These are phyloP conservation scores for Xylaria arbuscula DNA, from an alignment of 2,329 filamentous ascomycete genomes.

Conservation along the genomic window DNA sequence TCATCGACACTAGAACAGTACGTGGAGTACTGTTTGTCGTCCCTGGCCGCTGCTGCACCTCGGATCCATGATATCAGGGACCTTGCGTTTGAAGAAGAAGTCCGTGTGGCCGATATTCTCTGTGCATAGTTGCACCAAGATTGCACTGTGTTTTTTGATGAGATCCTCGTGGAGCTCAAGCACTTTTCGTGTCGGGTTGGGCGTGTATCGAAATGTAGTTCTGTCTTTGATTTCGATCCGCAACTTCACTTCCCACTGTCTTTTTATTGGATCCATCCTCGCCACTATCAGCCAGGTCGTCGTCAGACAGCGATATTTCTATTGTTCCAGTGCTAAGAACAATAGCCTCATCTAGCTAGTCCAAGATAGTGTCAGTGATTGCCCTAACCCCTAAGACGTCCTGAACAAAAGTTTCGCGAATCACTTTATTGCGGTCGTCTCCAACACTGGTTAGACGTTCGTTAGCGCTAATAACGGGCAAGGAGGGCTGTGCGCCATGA, in stretches of 20 bases:
- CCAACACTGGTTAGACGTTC: too few relatives aligned
- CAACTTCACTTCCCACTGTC: not conserved
- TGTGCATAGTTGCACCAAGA: conserved; percentile 16
- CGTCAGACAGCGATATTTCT: too few relatives aligned
- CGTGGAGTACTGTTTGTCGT: conserved; percentile 15
- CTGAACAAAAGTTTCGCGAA: too few relatives aligned
- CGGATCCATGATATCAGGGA: conserved; percentile 8
- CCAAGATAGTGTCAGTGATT: too few relatives aligned
- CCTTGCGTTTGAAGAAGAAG: conserved; percentile 18
- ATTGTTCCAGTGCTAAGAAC: too few relatives aligned
- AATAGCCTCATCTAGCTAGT: too few relatives aligned
- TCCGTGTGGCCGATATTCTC: conserved; percentile 15
- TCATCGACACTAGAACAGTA: conserved; percentile 13
- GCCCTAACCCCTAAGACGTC: too few relatives aligned
- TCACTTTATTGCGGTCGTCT: too few relatives aligned
- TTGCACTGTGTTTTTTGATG: conserved; percentile 14
- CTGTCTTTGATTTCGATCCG: not conserved
- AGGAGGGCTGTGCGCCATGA: too few relatives aligned
- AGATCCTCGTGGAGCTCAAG: conserved; percentile 6
- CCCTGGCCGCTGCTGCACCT: conserved; percentile 5
- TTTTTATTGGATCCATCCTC: too few relatives aligned
- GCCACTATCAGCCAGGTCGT: too few relatives aligned
- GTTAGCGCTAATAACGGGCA: too few relatives aligned
- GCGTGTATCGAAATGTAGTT: not conserved
- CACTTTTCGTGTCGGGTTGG: not conserved